phyloP scores from a whole-genome alignment of 352 stramenopile species.

The Phytophthora tentaculata region DNA sequence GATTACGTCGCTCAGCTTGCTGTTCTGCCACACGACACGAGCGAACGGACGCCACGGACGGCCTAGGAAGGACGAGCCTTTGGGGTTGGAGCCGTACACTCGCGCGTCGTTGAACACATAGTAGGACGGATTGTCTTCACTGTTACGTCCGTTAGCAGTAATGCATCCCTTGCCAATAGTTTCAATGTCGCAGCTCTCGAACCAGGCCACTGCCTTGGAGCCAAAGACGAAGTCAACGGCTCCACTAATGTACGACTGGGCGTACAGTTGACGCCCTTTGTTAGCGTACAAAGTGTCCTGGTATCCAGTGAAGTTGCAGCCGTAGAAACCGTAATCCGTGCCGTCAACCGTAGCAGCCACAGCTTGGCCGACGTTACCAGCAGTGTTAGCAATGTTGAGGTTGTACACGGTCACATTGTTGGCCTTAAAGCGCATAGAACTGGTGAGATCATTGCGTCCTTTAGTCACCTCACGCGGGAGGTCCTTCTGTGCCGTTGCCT shows the following conservation, averaged over 20 bases:
- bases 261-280: slow-evolving; percentile 21
- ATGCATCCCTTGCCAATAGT: slow-evolving; percentile 22
- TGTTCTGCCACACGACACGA: slow-evolving; percentile 26
- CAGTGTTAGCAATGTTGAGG: slow-evolving; percentile 29
- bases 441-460: slow-evolving; percentile 24
- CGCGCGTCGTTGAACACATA: slow-evolving; percentile 27
- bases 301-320: slow-evolving; percentile 26
- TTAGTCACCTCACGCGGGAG: slow-evolving; percentile 9
- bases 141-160: slow-evolving; percentile 21
- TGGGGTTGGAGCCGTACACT: slow-evolving; percentile 12
- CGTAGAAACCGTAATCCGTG: slow-evolving; percentile 20
- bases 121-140: slow-evolving; percentile 19
- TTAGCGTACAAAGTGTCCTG: slow-evolving; percentile 30
- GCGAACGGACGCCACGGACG: slow-evolving; percentile 25
- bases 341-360: slow-evolving; percentile 21
- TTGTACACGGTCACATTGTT: slow-evolving; percentile 32
- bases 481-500: slow-evolving; percentile 23
- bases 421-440: slow-evolving; percentile 21
- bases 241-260: slow-evolving; percentile 22
- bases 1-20: slow-evolving; percentile 22
- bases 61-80: slow-evolving; percentile 16
- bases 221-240: slow-evolving; percentile 31
- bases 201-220: slow-evolving; percentile 18
- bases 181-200: slow-evolving; percentile 27
- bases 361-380: slow-evolving; percentile 24